These are phyloP conservation scores for Tilletia setariae DNA, from an alignment of 1,284 basidiomycete genomes.

Conservation along the genomic window DNA sequence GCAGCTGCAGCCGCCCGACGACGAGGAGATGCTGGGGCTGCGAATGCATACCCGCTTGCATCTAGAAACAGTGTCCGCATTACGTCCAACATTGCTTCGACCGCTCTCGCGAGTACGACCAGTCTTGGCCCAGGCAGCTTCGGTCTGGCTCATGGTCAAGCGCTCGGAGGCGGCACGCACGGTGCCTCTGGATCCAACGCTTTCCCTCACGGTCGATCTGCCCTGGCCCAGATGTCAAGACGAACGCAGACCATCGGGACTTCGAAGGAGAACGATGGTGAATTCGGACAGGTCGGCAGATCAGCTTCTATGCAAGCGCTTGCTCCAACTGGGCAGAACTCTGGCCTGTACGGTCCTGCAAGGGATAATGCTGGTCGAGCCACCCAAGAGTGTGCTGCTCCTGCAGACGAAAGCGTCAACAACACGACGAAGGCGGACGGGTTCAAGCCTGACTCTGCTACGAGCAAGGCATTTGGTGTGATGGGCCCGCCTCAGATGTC, in stretches of 20 bases:
- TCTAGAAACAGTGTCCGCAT: constrained; percentile 78
- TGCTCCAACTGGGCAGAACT: too few species aligned
- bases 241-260: not conserved
- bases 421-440: too few species aligned
- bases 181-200: not conserved
- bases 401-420: too few species aligned
- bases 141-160: not conserved
- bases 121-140: constrained; percentile 12
- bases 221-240: not conserved
- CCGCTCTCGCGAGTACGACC: constrained; percentile 44
- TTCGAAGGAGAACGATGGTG: too few species aligned
- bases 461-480: not conserved
- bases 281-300: too few species aligned
- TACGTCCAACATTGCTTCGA: constrained; percentile 81
- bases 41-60: constrained; percentile 39
- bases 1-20: too few species aligned
- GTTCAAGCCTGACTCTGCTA: not conserved
- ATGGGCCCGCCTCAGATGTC: not conserved
- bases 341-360: too few species aligned
- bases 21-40: constrained; percentile 5
- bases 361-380: too few species aligned
- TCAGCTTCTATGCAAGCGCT: too few species aligned
- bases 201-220: not conserved
- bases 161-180: not conserved
- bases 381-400: too few species aligned